Evolutionary conservation across 176 grass and related monocot genomes (phyloP).

Genomic region (Carex kokanica): DNA sequence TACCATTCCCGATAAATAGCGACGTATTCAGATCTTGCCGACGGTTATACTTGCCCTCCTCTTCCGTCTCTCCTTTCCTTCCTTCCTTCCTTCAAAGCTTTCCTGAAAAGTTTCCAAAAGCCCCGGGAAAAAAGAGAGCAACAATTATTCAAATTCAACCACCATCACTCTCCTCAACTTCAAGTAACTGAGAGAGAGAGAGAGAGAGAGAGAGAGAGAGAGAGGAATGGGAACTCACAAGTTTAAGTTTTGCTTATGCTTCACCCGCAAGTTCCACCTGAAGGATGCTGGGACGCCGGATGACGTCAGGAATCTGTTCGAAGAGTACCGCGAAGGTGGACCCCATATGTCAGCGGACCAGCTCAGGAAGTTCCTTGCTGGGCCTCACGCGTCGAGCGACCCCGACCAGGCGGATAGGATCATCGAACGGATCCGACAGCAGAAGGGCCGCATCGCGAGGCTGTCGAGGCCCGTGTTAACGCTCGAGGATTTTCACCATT

Average conservation of each 20-base stretch:
- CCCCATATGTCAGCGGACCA: conserved; percentile 59
- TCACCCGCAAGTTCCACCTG: conserved; percentile 62
- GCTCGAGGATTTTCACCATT: conserved; percentile 70
- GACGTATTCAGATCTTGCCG: background rate
- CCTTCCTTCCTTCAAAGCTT: background rate
- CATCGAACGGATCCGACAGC: conserved; percentile 47
- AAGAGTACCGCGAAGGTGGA: conserved; percentile 38
- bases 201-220: no score
- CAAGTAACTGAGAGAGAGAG: conserved; percentile 23
- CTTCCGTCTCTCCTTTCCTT: background rate
- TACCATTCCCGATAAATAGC: background rate
- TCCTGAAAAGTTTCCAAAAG: conserved; percentile 41
- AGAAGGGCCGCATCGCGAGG: conserved; percentile 43
- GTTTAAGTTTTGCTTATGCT: conserved; percentile 84
- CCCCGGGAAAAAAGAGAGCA: conserved; percentile 7
- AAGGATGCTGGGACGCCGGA: conserved; percentile 55
- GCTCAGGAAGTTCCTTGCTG: conserved; percentile 54
- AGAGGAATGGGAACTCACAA: conserved; percentile 42
- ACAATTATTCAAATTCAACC: background rate
- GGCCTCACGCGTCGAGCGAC: conserved; percentile 24
- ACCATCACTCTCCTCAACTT: conserved; percentile 27
- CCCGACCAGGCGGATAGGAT: conserved; percentile 43
- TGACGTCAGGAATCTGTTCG: conserved; percentile 56
- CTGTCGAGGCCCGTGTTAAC: conserved; percentile 45
- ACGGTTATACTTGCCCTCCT: conserved; percentile 6